phyloP scores from a whole-genome alignment of 495 filamentous ascomycete genomes.

The Ramalina peruviana region DNA sequence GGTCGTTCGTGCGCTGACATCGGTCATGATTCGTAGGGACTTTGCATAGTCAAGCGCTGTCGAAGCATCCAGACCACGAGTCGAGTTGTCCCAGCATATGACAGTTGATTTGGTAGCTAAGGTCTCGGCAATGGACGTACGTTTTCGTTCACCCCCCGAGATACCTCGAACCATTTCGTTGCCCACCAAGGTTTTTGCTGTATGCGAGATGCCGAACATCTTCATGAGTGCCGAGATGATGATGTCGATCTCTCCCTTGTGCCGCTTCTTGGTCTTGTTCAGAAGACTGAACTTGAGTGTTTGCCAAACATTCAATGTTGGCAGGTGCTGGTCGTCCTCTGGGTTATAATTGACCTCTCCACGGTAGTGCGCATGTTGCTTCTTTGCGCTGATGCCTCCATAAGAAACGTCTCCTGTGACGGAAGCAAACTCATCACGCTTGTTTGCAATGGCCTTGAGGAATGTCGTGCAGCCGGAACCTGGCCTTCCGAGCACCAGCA shows the following conservation, averaged over 20 bases:
- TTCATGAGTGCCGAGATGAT: conserved; percentile 50
- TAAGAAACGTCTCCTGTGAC: conserved; percentile 64
- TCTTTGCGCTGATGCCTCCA: conserved; percentile 57
- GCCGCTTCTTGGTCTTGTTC: conserved; percentile 67
- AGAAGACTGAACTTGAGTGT: conserved; percentile 72
- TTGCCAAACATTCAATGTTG: conserved; percentile 63
- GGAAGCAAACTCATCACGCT: conserved; percentile 47
- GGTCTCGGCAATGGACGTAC: conserved; percentile 57
- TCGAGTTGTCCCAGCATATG: conserved; percentile 61
- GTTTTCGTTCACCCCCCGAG: conserved; percentile 58
- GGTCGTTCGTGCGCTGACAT: conserved; percentile 66
- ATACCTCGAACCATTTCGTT: conserved; percentile 70
- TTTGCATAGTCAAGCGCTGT: conserved; percentile 72
- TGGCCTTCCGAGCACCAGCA: conserved; percentile 70
- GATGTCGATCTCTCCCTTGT: conserved; percentile 50
- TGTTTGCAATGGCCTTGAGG: conserved; percentile 62
- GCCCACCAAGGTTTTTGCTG: conserved; percentile 69
- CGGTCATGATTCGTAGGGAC: conserved; percentile 68
- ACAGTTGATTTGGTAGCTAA: conserved; percentile 51
- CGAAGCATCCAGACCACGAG: conserved; percentile 64
- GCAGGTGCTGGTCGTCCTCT: conserved; percentile 72
- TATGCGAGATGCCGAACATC: conserved; percentile 71
- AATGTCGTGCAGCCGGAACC: conserved; percentile 74
- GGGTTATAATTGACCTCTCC: conserved; percentile 75
- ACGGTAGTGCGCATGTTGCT: conserved; percentile 54